These are phyloP conservation scores for Gymnopus androsaceus DNA, from an alignment of 1,284 basidiomycete genomes.

Conservation along the genomic window DNA sequence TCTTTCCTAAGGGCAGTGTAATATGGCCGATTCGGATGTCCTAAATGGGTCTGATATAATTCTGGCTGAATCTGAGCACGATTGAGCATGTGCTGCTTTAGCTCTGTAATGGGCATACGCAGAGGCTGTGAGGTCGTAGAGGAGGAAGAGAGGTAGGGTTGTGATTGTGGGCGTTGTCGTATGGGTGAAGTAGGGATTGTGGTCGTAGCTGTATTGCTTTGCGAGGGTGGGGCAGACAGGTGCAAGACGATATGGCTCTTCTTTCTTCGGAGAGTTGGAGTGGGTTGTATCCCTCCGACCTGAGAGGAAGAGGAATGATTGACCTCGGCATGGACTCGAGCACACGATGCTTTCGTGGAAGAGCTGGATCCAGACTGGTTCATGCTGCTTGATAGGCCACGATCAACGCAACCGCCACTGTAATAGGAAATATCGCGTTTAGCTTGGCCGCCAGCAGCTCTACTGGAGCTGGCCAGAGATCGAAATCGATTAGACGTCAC, in stretches of 20 bases:
- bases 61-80: neutral
- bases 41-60: constrained; percentile 38
- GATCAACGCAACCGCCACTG: neutral
- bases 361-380: too few relatives aligned
- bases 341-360: too few relatives aligned
- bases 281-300: neutral
- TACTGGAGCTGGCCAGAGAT: too few relatives aligned
- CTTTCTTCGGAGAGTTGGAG: constrained; percentile 39
- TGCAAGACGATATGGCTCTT: constrained; percentile 37
- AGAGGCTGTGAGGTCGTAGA: neutral
- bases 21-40: constrained; percentile 57
- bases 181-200: constrained; percentile 21
- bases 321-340: neutral
- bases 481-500: neutral
- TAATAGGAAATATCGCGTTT: too few relatives aligned
- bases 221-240: constrained; percentile 41
- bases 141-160: neutral
- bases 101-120: neutral
- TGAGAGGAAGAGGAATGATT: neutral
- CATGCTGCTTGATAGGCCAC: neutral
- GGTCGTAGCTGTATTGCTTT: constrained; percentile 31
- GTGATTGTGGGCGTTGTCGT: constrained; percentile 17
- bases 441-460: too few relatives aligned
- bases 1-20: constrained; percentile 65
- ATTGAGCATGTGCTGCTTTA: neutral